Conservation (phyloP, 805 yeast species). For the Pichia thaimueangensis region DNA sequence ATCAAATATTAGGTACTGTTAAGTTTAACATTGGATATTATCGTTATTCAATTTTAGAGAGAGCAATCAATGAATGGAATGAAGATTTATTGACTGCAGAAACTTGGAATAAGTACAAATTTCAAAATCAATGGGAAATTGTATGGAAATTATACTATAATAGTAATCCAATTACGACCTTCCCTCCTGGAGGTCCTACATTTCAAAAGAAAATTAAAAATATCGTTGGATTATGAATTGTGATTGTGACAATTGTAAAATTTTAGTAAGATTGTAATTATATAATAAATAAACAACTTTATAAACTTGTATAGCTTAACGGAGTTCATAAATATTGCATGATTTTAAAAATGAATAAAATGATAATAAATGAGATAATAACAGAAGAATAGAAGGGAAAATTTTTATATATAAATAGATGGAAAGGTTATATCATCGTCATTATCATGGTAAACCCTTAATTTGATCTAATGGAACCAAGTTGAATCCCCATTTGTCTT, state of each 20-base stretch:
- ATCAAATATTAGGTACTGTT: not conserved
- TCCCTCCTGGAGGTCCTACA: slow-evolving; percentile 7
- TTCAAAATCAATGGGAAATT: slow-evolving; percentile 8
- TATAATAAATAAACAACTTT: no score
- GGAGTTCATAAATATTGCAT: no score
- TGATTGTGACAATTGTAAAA: not conserved
- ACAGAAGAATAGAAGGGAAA: no score
- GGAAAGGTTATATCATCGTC: no score
- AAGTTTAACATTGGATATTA: slow-evolving; percentile 2
- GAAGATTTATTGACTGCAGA: not conserved
- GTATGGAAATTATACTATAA: slow-evolving; percentile 11
- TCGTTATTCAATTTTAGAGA: slow-evolving; percentile 3
- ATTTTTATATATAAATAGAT: no score
- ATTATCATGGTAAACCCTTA: slow-evolving; percentile 26
- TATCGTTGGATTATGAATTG: not conserved
- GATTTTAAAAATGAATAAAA: slow-evolving; percentile 1
- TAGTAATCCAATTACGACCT: not conserved
- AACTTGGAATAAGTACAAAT: slow-evolving; percentile 4
- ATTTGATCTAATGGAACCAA: slow-evolving; percentile 48
- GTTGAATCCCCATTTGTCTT: slow-evolving; percentile 48
- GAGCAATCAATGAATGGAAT: slow-evolving; percentile 7
- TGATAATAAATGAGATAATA: slow-evolving; percentile 7
- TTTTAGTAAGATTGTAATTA: not conserved
- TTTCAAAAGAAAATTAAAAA: slow-evolving; percentile 1
- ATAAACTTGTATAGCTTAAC: no score